Evolutionary conservation across 305 asterid species (phyloP), one percentile per base, ranked within the genome.

Genomic region (Fraxinus floribunda): DNA sequence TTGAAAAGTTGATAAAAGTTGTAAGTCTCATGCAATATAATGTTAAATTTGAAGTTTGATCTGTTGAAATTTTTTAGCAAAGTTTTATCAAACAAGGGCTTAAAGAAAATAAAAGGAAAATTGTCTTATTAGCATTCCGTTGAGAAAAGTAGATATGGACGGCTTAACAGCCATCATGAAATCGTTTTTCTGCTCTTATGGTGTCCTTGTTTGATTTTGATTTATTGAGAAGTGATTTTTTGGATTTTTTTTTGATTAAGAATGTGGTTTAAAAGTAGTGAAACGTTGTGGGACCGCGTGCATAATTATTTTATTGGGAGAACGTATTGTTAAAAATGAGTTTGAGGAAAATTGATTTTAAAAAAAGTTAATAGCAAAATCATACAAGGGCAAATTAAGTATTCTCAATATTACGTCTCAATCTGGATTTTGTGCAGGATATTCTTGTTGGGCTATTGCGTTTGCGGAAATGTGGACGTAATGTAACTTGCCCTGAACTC

Each of bases 361-460:
- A 1, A n/a, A 55, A 55, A 55, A n/a, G 24, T 55, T 22, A 5
- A 55, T n/a, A 55, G n/a, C 24, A 55, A 55, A 55, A 55, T 55
- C 24, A 55, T 5, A 55, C 64, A 55, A 55, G 10, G 10, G 10
- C 30, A 36, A 15, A 77, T 79, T 36, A 49, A 68, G 57, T 68
- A 68, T 6, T 57, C 44, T 32, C 34, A 24, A 62, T 16, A 73
- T 66, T 62, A 82, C 10, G 32, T 66, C 38, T 24, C 24, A 66
- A 8, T 39, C 36, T 83, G 81, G 60, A 52, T 22, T 81, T 24
- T 41, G 18, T 85, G 83, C 91, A 95, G 99, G 99, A 96, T 81
- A 94, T 96, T 85, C 98, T 94, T 70, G 99, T 96, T 57, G 99
- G 99, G 60, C 86, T 96, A 79, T 80, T 94, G 87, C 95, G 98